Conservation (phyloP, 2,329 filamentous ascomycete genomes). For the Plectosphaerella sp. region DNA sequence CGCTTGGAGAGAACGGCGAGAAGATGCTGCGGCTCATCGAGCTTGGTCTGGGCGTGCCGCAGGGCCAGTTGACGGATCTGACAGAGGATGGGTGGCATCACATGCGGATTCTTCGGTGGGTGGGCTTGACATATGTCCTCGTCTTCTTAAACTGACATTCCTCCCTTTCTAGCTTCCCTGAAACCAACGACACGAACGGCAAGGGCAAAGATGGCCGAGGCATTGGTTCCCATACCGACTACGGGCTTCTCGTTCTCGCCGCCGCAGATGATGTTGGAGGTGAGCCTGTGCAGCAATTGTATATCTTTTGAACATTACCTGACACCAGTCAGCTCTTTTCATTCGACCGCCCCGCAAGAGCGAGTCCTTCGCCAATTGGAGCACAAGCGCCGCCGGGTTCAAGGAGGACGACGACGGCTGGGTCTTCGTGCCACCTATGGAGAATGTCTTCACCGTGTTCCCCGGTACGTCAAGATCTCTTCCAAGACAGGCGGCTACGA, state of each 20-base stretch:
- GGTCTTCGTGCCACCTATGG: constrained; percentile 41
- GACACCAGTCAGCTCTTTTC: constrained; percentile 26
- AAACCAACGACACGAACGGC: constrained; percentile 32
- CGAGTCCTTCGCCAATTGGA: constrained; percentile 40
- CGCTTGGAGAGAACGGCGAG: constrained; percentile 35
- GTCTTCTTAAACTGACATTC: constrained; percentile 1
- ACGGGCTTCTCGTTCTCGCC: constrained; percentile 45
- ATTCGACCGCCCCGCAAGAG: constrained; percentile 34
- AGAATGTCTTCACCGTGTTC: constrained; percentile 43
- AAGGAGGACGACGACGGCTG: constrained; percentile 39
- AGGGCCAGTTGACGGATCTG: constrained; percentile 32
- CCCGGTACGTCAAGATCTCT: constrained; percentile 25
- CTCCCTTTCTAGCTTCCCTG: constrained; percentile 21
- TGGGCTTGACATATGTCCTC: background rate
- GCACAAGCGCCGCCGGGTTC: constrained; percentile 36
- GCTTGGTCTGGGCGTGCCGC: constrained; percentile 34
- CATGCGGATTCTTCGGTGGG: constrained; percentile 40
- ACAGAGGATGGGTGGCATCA: constrained; percentile 48
- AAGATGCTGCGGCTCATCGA: constrained; percentile 41
- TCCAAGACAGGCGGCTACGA: background rate
- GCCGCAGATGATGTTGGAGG: constrained; percentile 46
- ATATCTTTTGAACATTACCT: background rate
- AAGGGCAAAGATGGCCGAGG: constrained; percentile 44
- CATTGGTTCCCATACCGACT: constrained; percentile 48
- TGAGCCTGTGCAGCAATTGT: constrained; percentile 7